These are phyloP conservation scores for Leccinum disarticulatum DNA, from an alignment of 768 basidiomycete genomes.

Conservation along the genomic window DNA sequence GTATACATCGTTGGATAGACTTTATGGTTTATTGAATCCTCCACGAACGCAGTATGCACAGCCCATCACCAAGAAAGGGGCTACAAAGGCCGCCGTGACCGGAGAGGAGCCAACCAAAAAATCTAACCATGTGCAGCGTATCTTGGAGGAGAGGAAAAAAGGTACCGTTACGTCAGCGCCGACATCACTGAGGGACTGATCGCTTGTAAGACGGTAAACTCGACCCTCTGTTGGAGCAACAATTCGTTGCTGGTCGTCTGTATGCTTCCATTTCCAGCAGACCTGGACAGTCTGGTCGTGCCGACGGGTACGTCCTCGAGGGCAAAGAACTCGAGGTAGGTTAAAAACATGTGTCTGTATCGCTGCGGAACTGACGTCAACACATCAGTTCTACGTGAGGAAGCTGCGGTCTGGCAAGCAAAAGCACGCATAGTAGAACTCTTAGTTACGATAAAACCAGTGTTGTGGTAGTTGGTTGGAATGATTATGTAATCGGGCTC, in stretches of 20 bases:
- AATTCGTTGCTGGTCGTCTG: constrained; percentile 93
- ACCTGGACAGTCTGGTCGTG: constrained; percentile 95
- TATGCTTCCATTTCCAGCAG: constrained; percentile 92
- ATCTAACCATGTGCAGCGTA: constrained; percentile 89
- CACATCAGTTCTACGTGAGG: constrained; percentile 83
- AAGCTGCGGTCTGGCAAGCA: constrained; percentile 93
- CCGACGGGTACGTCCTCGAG: constrained; percentile 97
- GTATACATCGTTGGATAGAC: constrained; percentile 33
- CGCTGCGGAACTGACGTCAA: constrained; percentile 23
- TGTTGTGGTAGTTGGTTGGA: not conserved
- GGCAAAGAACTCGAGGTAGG: constrained; percentile 96
- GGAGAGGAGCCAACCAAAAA: constrained; percentile 67
- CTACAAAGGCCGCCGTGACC: constrained; percentile 50
- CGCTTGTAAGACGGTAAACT: constrained; percentile 73
- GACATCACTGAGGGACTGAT: constrained; percentile 18
- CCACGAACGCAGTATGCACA: constrained; percentile 73
- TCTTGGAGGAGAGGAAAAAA: constrained; percentile 88
- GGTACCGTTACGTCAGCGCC: constrained; percentile 42
- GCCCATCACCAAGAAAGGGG: constrained; percentile 87
- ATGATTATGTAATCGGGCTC: constrained; percentile 26
- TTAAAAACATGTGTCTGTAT: not conserved
- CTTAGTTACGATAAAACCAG: no score
- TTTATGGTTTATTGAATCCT: constrained; percentile 4
- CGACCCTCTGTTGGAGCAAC: constrained; percentile 83
- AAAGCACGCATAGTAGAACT: constrained; percentile 71